Percentiles rank a stretch among this genome's conserved stretches.
phyloP scores from a whole-genome alignment of 192 early-diverging fungal species.

The Chytriomyces sp. region DNA sequence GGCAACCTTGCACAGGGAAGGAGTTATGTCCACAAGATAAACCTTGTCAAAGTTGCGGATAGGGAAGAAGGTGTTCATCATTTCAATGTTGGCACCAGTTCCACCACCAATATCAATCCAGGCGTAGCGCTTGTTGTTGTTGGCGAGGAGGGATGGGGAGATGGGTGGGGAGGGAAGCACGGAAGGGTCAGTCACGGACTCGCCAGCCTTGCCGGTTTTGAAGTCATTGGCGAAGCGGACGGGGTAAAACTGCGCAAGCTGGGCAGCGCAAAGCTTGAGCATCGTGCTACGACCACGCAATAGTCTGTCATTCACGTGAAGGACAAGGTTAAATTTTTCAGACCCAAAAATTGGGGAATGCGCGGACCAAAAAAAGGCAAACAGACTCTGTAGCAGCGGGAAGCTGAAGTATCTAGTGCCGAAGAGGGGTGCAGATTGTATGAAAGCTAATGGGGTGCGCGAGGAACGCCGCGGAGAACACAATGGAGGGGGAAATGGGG shows the following conservation, averaged over 20 bases:
- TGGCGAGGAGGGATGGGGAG: constrained; percentile 43
- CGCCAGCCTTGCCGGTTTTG: constrained; percentile 36
- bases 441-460: background rate
- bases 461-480: no score
- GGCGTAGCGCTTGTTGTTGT: constrained; percentile 42
- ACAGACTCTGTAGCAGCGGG: no score
- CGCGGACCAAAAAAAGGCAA: background rate
- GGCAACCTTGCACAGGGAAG: constrained; percentile 77
- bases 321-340: no score
- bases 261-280: constrained; percentile 81
- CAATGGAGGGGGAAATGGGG: background rate
- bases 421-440: no score
- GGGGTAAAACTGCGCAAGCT: constrained; percentile 60
- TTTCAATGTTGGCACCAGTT: constrained; percentile 57
- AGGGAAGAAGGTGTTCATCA: constrained; percentile 73
- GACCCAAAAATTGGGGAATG: background rate
- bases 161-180: constrained; percentile 47
- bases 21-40: constrained; percentile 82
- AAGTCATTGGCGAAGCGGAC: constrained; percentile 42
- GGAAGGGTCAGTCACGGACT: constrained; percentile 37
- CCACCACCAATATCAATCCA: constrained; percentile 61
- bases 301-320: no score
- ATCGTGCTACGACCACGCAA: constrained; percentile 77
- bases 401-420: no score
- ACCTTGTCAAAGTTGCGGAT: constrained; percentile 76